Conservation (phyloP, 768 basidiomycete species). For the Hygrophorus pudorinus region DNA sequence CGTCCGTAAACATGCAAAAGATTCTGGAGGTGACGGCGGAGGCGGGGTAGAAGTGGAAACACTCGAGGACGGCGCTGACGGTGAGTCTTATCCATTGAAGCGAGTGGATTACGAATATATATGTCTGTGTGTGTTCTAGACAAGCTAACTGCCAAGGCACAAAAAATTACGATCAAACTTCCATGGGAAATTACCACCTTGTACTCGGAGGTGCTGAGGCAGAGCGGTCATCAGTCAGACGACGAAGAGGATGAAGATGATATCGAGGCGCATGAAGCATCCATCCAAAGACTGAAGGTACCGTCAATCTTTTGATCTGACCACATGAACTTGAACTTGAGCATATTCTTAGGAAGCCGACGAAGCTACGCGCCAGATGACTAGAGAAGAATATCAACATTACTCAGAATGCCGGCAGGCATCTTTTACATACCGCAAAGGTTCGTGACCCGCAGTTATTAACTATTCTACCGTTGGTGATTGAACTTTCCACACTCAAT, state of each 20-base stretch:
- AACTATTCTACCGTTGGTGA: no score
- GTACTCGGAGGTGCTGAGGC: slow-evolving; percentile 76
- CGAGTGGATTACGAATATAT: neutral
- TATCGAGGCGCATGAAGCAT: slow-evolving; percentile 90
- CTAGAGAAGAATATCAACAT: slow-evolving; percentile 92
- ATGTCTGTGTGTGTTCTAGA: no score
- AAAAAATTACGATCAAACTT: slow-evolving; percentile 90
- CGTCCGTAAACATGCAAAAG: slow-evolving; percentile 90
- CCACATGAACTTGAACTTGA: neutral
- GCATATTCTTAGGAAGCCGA: slow-evolving; percentile 65
- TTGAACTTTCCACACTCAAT: neutral
- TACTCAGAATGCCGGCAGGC: slow-evolving; percentile 96
- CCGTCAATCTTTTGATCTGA: slow-evolving; percentile 1
- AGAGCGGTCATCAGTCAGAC: slow-evolving; percentile 75
- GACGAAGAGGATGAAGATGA: slow-evolving; percentile 96
- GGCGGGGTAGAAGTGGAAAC: slow-evolving; percentile 76
- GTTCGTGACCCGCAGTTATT: slow-evolving; percentile 25
- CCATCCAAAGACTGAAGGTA: slow-evolving; percentile 78
- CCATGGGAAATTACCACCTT: slow-evolving; percentile 94
- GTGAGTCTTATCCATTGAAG: slow-evolving; percentile 35
- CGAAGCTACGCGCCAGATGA: slow-evolving; percentile 92
- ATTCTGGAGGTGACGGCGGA: slow-evolving; percentile 74
- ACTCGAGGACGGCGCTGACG: slow-evolving; percentile 76
- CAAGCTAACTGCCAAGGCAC: slow-evolving; percentile 72
- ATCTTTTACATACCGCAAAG: slow-evolving; percentile 94